phyloP scores from a whole-genome alignment of 495 filamentous ascomycete genomes.

The Cetradonia linearis region DNA sequence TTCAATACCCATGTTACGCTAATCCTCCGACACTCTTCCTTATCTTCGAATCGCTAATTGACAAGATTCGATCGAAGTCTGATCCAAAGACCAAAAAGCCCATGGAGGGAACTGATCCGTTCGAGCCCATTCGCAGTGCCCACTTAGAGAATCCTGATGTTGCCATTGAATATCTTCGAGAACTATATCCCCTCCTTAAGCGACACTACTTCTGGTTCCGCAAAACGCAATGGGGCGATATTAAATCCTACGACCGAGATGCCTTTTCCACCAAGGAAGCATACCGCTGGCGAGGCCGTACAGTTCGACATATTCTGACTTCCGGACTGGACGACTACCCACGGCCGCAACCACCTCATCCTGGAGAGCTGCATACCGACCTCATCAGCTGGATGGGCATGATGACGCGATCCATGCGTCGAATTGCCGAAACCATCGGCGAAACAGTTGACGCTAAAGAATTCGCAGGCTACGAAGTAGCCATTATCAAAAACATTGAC shows the following conservation, averaged over 20 bases:
- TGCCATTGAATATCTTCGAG: constrained; percentile 62
- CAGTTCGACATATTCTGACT: constrained; percentile 73
- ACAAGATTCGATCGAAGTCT: constrained; percentile 49
- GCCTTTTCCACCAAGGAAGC: constrained; percentile 71
- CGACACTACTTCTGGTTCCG: constrained; percentile 92
- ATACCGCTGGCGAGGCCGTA: constrained; percentile 94
- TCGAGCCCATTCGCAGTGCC: constrained; percentile 20
- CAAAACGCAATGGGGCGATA: constrained; percentile 78
- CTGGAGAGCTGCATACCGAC: constrained; percentile 92
- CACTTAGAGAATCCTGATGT: constrained; percentile 13
- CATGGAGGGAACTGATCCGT: constrained; percentile 4
- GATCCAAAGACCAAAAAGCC: constrained; percentile 20
- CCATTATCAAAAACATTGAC: constrained; percentile 79
- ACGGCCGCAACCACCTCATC: constrained; percentile 89
- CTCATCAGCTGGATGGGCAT: constrained; percentile 93
- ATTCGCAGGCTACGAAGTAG: constrained; percentile 61
- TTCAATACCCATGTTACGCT: constrained; percentile 95
- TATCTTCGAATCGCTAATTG: constrained; percentile 69
- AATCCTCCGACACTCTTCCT: constrained; percentile 97
- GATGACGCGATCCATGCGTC: constrained; percentile 72
- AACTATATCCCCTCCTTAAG: constrained; percentile 84
- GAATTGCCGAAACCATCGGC: constrained; percentile 62
- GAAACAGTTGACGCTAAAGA: constrained; percentile 64
- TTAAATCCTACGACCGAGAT: constrained; percentile 81
- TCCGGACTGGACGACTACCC: constrained; percentile 96